phyloP scores from a whole-genome alignment of 257 asterid species.

The Ballota nigra region DNA sequence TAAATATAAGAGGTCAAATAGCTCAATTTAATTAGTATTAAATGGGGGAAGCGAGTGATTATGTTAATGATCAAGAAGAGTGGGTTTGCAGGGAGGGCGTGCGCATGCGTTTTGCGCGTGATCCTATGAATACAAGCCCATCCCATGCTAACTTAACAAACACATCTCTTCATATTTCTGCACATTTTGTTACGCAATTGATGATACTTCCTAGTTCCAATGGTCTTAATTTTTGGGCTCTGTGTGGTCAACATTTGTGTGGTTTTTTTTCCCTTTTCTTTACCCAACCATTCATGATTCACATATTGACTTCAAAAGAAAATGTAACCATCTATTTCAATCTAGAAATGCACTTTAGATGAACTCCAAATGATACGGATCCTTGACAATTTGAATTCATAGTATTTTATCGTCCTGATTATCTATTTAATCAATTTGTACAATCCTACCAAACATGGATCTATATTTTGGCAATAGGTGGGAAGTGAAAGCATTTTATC shows the following conservation, averaged over 20 bases:
- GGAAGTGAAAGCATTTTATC: too few relatives aligned
- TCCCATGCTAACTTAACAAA: slow-evolving; percentile 10
- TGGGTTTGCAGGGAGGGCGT: not conserved
- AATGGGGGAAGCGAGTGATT: not conserved
- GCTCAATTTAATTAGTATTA: not conserved
- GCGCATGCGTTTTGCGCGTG: slow-evolving; percentile 19
- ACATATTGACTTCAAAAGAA: not conserved
- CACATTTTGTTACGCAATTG: not conserved
- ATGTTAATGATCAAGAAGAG: not conserved
- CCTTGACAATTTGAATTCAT: too few relatives aligned
- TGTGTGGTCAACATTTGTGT: not conserved
- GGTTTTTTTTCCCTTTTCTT: not conserved
- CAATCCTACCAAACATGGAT: not conserved
- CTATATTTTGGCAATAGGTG: not conserved
- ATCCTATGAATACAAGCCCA: slow-evolving; percentile 1
- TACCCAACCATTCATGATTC: not conserved
- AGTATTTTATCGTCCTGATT: not conserved
- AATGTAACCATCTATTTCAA: not conserved
- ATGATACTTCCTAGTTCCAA: not conserved
- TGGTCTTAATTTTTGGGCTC: not conserved
- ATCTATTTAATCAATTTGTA: not conserved
- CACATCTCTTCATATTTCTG: not conserved
- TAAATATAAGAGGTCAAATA: not conserved
- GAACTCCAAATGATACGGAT: too few relatives aligned
- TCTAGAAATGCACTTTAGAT: not conserved